phyloP scores from a whole-genome alignment of 176 grass and related monocot species.

The Oropetium thomaeum region DNA sequence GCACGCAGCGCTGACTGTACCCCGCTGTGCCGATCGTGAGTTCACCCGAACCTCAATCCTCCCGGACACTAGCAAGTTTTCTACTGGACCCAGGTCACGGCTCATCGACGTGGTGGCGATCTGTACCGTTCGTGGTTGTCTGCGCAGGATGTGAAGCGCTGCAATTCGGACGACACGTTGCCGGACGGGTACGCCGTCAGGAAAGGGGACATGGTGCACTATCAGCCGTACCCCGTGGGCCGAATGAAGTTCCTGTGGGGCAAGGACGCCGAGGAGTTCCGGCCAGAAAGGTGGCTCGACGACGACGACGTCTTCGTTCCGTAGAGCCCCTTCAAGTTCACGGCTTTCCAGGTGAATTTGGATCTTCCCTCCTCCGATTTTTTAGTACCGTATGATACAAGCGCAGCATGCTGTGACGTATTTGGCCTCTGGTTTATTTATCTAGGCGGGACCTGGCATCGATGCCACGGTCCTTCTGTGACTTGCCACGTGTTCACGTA shows the following conservation, averaged over 20 bases:
- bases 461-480: too few species aligned
- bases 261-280: slow-evolving; percentile 59
- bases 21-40: slow-evolving; percentile 65
- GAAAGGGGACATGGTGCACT: slow-evolving; percentile 69
- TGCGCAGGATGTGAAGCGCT: slow-evolving; percentile 61
- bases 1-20: slow-evolving; percentile 68
- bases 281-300: slow-evolving; percentile 79
- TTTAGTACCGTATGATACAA: background rate
- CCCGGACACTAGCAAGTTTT: background rate
- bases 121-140: background rate
- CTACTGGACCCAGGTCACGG: too few species aligned
- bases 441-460: too few species aligned
- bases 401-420: too few species aligned
- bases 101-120: background rate
- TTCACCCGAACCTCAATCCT: background rate
- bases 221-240: slow-evolving; percentile 74
- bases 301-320: slow-evolving; percentile 43
- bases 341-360: slow-evolving; percentile 66
- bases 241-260: slow-evolving; percentile 87
- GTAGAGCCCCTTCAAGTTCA: slow-evolving; percentile 70
- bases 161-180: slow-evolving; percentile 69
- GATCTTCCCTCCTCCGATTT: background rate
- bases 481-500: too few species aligned
- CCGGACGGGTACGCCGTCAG: slow-evolving; percentile 56
- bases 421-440: too few species aligned